These are phyloP conservation scores for Plasmodium inui DNA, from an alignment of 169 alveolate genomes.

Conservation along the genomic window DNA sequence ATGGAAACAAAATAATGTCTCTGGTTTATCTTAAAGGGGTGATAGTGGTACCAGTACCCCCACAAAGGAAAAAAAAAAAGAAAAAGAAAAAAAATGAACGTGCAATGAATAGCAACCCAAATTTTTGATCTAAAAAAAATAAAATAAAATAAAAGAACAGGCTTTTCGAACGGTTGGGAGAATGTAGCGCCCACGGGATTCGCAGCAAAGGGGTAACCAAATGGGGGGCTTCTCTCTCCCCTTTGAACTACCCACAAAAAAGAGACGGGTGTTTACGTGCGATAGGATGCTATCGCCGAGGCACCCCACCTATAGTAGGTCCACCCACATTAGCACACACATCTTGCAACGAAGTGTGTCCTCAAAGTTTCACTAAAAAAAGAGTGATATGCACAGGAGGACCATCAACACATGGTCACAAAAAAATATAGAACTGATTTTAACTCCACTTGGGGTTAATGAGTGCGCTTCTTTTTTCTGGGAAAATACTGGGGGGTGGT, in stretches of 20 bases:
- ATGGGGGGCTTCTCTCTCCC: background rate
- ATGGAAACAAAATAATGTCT: background rate
- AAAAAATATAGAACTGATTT: background rate
- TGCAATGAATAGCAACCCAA: background rate
- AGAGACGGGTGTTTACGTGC: background rate
- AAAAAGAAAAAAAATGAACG: background rate
- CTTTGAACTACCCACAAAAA: background rate
- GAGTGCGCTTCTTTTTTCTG: background rate
- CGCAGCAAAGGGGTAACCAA: background rate
- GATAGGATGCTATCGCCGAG: background rate
- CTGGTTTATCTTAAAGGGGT: background rate
- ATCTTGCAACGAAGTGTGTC: background rate
- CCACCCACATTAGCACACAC: background rate
- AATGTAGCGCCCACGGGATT: background rate
- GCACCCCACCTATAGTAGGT: background rate
- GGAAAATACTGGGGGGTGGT: background rate
- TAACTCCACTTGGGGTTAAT: background rate
- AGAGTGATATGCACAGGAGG: background rate
- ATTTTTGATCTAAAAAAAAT: background rate
- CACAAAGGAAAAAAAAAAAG: background rate
- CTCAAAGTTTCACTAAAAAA: background rate
- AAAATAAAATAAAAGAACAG: background rate
- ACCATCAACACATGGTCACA: background rate
- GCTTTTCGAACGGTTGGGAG: background rate
- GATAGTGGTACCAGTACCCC: background rate